Evolutionary conservation across 1,284 basidiomycete species (phyloP), one percentile per base, ranked within the genome.

Genomic region (Trichosporon sp.): DNA sequence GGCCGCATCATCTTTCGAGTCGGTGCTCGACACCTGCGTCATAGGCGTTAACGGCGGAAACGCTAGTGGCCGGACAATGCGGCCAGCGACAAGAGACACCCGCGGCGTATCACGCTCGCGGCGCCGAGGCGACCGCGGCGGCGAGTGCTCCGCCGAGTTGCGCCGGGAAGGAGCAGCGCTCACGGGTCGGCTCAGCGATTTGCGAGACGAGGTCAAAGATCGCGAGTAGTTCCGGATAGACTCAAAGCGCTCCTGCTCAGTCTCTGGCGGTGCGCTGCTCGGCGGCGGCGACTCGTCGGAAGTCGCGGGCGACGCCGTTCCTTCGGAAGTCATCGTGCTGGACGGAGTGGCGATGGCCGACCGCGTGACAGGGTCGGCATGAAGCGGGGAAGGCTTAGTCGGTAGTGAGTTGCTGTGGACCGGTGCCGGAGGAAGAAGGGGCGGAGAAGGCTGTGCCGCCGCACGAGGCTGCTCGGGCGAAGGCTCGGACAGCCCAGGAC

Each of bases 1-100:
- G 25, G 49, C 10, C 19, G 23, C 25, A 13, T n/a, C 49, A 29
- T 54, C 14, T 29, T 54, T 54, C 9, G 49, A 54, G 25, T 54
- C 49, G 14, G 4, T 10, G 16, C 49, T 54, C 8, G 49, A 54
- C 14, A 54, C 49, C 49, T 54, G 49, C 49, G 49, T 54, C 49
- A 54, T 54, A 1, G 75, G 70, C 0, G 75, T 71, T 8, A 69
- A 44, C 0, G 73, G 64, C 1, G 78, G 75, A 44, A 76, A 73
- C 11, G 74, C 68, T 58, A 79, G 77, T 6, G 80, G 78, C 59
- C 76, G 74, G 16, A 78, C 73, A 4, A 78, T 69, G 34, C 78
- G 72, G 3, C 80, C 80, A 6, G 80, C 80, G 19, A 81, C 74
- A 1, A 78, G 69, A 0, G 78, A 80, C 16, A 80, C 69, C 1